Evolutionary conservation across 208 protist species (phyloP), one percentile per base, ranked within the genome.

Genomic region (Phytomonas francai): DNA sequence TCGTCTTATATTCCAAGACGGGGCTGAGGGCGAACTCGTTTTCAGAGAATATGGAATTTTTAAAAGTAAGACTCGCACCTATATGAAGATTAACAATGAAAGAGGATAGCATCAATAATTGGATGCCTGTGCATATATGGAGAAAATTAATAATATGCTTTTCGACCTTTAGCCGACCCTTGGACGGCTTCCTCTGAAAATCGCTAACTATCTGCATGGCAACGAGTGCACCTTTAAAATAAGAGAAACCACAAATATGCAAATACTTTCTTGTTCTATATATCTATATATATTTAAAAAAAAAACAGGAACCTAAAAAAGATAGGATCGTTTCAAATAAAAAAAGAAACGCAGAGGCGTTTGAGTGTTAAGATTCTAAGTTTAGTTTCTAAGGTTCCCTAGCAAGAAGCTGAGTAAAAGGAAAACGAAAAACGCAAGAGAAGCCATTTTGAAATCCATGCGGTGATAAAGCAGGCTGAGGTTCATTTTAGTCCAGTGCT

Each of bases 131-230:
- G 67, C 83, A 88, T 14, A 87, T 57, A 65, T 87, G 76, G 72
- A 84, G 81, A 51, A 89, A 79, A 14, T 42, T 25, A 28, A 89
- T 72, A 39, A 92, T 85, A 22, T 16, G 60, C 72, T 86, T 87
- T 73, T 92, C 86, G 14, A 84, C 70, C 39, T 71, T 70, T 67
- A 92, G 77, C 25, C 86, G 79, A 3, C 80, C 83, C 74, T 87
- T 89, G 31, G 75, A 74, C 42, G 86, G 80, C 2, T 83, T 80
- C 77, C 83, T 83, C 57, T 88, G 83, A n/a, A 87, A 67, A 36
- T 88, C 82, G 63, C 86, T 92, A 16, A 92, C 86, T 16, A 92
- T 65, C 63, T 92, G 86, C 86, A 92, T 92, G 28, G 31, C 62
- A 51, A 22, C 25, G 12, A 60, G 1, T 45, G 74, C 54, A 67